Evolutionary conservation across 2,329 filamentous ascomycete genomes (phyloP), one percentile per base, ranked within the genome.

Genomic region (Coniochaeta hoffmannii): DNA sequence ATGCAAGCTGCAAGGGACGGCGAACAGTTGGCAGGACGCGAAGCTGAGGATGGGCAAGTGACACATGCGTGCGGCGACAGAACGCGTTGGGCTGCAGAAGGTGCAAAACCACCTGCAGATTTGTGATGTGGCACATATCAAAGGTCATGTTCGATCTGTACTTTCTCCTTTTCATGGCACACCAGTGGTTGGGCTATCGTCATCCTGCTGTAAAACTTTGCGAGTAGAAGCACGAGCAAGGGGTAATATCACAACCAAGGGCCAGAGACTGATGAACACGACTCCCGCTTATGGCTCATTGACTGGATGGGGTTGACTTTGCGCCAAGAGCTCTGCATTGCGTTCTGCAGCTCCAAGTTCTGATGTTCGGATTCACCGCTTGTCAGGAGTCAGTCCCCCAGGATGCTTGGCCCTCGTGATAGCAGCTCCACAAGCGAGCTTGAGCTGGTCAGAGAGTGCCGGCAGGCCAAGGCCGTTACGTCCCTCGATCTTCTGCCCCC

Each of bases 1-100:
- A 56, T 53, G 50, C 61, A 61, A 56, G 58, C 58, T 63, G 63
- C 61, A 65, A 65, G 62, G 62, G 61, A 62, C 61, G 53, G 19
- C 3, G 22, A 60, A 49, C 55, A 51, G 55, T 32, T 50, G 54
- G 44, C 54, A 24, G 11, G 5, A 17, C 11, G 36, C 36, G 19
- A 44, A 32, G 41, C 41, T 46, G 15, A 4, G 24, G 30, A 50
- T 28, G 30, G 46, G n/a, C 53, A 55, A 36, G 22, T 28, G 41
- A 22, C 22, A n/a, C 19, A 46, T 24, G 24, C 24, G 4, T 12
- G 22, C 7, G 15, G 3, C 41, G 14, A 46, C 15, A 32, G 30
- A 32, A 12, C 7, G 7, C 30, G 30, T 32, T 32, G 30, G 30
- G 30, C 30, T 32, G 30, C 30, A 12, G 30, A 32, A 12, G 30